A percentile compares a stretch with the other conserved stretches of the same genome.
Conservation (phyloP, 2,329 filamentous ascomycete species). For the Rutstroemia sp. region DNA sequence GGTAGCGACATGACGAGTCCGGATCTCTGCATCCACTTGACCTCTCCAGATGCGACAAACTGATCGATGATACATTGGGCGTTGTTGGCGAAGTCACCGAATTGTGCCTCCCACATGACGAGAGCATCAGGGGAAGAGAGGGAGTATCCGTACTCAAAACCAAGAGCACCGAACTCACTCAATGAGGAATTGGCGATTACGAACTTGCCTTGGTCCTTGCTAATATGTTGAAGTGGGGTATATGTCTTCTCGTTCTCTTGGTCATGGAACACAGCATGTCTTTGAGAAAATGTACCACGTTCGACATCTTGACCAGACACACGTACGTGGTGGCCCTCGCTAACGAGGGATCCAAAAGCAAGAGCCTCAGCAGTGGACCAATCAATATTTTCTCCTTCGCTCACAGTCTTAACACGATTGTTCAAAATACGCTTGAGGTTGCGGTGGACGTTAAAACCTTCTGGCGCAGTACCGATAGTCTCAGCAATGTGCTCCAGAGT, state of each 20-base stretch:
- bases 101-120: constrained; percentile 99
- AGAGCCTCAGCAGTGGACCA: constrained; percentile 96
- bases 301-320: constrained; percentile 98
- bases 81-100: constrained; percentile 99
- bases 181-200: constrained; percentile 94
- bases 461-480: constrained; percentile 69
- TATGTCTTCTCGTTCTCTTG: constrained; percentile 91
- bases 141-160: constrained; percentile 98
- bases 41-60: constrained; percentile 94
- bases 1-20: constrained; percentile 94
- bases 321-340: constrained; percentile 93
- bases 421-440: constrained; percentile 95
- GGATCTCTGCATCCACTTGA: constrained; percentile 97
- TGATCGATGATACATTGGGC: constrained; percentile 98
- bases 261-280: constrained; percentile 94
- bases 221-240: constrained; percentile 83
- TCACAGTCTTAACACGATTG: constrained; percentile 84
- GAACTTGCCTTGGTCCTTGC: constrained; percentile 88
- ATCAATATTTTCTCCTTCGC: constrained; percentile 91
- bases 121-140: constrained; percentile 93
- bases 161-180: constrained; percentile 64
- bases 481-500: constrained; percentile 76
- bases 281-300: constrained; percentile 98
- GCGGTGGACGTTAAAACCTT: constrained; percentile 82
- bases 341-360: constrained; percentile 84